A percentile compares a stretch with the other conserved stretches of the same genome.
Conservation (phyloP, 2,329 filamentous ascomycete genomes). For the Aspergillus viridinutans region DNA sequence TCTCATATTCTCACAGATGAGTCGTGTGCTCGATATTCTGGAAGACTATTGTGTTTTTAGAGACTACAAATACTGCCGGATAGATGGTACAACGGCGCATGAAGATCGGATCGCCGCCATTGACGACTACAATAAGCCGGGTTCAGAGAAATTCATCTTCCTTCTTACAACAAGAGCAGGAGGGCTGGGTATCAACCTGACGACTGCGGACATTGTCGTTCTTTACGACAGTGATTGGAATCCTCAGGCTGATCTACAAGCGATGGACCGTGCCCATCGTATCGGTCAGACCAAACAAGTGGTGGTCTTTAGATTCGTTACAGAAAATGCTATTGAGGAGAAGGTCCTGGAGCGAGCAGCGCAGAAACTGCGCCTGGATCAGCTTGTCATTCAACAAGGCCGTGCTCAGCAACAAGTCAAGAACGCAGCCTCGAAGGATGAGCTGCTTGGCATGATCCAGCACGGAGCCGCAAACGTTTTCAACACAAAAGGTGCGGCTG, state of each 20-base stretch:
- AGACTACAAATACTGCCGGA: constrained; percentile 92
- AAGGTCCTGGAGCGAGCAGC: constrained; percentile 95
- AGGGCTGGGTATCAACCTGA: constrained; percentile 94
- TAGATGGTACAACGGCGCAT: constrained; percentile 93
- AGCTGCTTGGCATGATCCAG: constrained; percentile 96
- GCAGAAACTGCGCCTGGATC: constrained; percentile 92
- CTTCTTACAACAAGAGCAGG: constrained; percentile 91
- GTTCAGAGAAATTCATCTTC: constrained; percentile 94
- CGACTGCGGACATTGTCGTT: constrained; percentile 89
- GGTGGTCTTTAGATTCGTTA: constrained; percentile 92
- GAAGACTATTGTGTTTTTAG: constrained; percentile 98
- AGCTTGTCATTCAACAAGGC: constrained; percentile 96
- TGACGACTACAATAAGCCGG: constrained; percentile 96
- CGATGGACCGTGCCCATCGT: constrained; percentile 97
- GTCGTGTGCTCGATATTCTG: constrained; percentile 89
- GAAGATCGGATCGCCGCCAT: constrained; percentile 97
- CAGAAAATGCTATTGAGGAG: constrained; percentile 96
- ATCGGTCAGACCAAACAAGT: constrained; percentile 99
- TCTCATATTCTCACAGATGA: constrained; percentile 99
- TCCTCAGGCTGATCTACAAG: constrained; percentile 94
- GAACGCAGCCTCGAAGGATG: constrained; percentile 90
- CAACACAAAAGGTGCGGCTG: constrained; percentile 64
- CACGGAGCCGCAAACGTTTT: constrained; percentile 97
- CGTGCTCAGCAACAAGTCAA: constrained; percentile 87
- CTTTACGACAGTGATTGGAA: constrained; percentile 99